Base-by-base conservation (phyloP, 768 basidiomycete species). In the Rubroboletus satanas region DNA sequence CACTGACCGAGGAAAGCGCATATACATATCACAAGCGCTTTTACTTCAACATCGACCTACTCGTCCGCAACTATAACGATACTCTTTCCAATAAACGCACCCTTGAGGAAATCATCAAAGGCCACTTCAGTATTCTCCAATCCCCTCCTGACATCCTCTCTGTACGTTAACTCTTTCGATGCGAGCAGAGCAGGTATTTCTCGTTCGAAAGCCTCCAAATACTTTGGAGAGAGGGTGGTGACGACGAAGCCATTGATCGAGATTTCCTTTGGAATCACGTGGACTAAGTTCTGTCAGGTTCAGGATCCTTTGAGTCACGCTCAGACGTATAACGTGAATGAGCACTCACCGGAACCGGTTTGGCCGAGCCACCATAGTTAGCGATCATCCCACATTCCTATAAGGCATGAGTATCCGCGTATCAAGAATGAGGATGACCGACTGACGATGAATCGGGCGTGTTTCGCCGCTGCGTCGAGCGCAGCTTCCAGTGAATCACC, bases 401-500 rank as follows among this genome's bases (percentile, higher is more conserved):
- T 11, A 7, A 51, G 7, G 1, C 12, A 15, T 59, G 35, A 50
- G 23, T 14, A 33, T 9, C 4, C 0, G 8, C 7, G 1, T 14
- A 50, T 7, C 3, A 18, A 36, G 14, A 26, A 26, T 9, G 5
- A 18, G 1, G 4, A 12, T 5, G 35, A 38, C 7, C 5, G 14
- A 60, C 71, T 45, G 4, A 73, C 63, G 43, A 85, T 76, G 55
- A 87, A 81, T 10, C 82, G 65, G 1, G 82, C 81, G 21, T 74
- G 57, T 0, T 59, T 47, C 0, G 72, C 75, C 1, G 83, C 74
- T 38, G 73, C 75, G 1, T 74, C 70, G 5, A 87, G 64, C 1
- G 82, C 84, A 15, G 76, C 74, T 8, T 87, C 84, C 6, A 87
- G 71, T 0, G 74, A 78, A 49, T 81, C 77, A 2, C 84, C 84